Conservation (phyloP, 1,284 basidiomycete genomes). For the Leccinum pallidistipes region DNA sequence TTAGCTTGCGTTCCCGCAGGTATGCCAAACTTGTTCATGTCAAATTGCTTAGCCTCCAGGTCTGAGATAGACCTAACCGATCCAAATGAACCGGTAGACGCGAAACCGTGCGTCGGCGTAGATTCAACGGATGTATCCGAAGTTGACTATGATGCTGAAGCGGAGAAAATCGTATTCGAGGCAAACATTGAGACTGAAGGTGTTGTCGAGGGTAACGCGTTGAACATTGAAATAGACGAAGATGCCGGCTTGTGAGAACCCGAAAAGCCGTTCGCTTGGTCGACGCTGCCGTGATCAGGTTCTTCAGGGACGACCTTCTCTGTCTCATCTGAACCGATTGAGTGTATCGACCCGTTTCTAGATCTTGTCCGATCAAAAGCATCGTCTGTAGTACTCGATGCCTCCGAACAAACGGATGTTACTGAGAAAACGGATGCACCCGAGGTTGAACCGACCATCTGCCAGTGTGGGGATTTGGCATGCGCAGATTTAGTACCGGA, state of each 20-base stretch:
- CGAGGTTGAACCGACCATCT: slow-evolving; percentile 27
- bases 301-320: slow-evolving; percentile 18
- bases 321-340: slow-evolving; percentile 18
- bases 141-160: slow-evolving; percentile 13
- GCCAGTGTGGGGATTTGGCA: slow-evolving; percentile 17
- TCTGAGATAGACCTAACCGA: slow-evolving; percentile 29
- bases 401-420: slow-evolving; percentile 30
- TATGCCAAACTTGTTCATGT: slow-evolving; percentile 12
- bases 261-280: slow-evolving; percentile 6
- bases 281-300: slow-evolving; percentile 10
- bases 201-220: background rate
- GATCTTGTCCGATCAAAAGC: slow-evolving; percentile 9
- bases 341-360: slow-evolving; percentile 17
- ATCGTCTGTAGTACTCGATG: slow-evolving; percentile 28
- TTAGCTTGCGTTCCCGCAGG: slow-evolving; percentile 4
- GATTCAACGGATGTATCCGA: slow-evolving; percentile 16
- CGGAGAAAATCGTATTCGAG: slow-evolving; percentile 6
- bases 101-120: slow-evolving; percentile 10
- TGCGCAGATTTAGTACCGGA: slow-evolving; percentile 13
- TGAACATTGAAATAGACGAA: slow-evolving; percentile 6
- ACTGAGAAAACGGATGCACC: slow-evolving; percentile 30
- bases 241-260: background rate
- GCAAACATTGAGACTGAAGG: background rate
- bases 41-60: slow-evolving; percentile 23
- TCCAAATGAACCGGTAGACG: slow-evolving; percentile 15